phyloP scores from a whole-genome alignment of 108 stramenopile genomes.

The Stephanodiscus triporus region DNA sequence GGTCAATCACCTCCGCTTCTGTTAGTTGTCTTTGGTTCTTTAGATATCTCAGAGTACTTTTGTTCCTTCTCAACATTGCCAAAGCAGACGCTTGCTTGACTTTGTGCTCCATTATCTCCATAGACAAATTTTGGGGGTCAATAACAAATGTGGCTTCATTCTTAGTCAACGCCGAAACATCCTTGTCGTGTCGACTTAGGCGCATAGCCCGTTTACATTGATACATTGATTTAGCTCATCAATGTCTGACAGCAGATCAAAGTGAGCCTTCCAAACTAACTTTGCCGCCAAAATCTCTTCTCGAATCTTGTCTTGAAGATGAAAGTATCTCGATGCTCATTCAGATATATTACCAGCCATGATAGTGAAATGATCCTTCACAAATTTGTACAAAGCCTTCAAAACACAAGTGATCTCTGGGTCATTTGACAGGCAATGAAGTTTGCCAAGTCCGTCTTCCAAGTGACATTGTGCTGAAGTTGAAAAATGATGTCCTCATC shows the following conservation, averaged over 20 bases:
- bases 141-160: constrained; percentile 56
- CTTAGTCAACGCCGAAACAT: constrained; percentile 48
- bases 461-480: constrained; percentile 36
- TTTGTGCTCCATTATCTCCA: constrained; percentile 47
- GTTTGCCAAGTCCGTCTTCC: constrained; percentile 34
- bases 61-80: constrained; percentile 53
- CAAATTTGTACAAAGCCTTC: constrained; percentile 26
- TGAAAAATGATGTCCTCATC: neutral
- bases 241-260: constrained; percentile 68
- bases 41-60: constrained; percentile 65
- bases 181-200: constrained; percentile 48
- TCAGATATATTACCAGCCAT: constrained; percentile 14
- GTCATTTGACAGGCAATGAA: constrained; percentile 29
- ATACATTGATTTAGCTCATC: constrained; percentile 69
- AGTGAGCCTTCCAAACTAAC: constrained; percentile 61
- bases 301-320: constrained; percentile 42
- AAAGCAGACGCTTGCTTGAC: constrained; percentile 66
- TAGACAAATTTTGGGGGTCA: constrained; percentile 32
- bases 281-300: constrained; percentile 54
- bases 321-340: constrained; percentile 46
- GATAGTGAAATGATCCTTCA: constrained; percentile 2
- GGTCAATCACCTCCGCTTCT: neutral
- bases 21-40: constrained; percentile 56
- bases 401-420: constrained; percentile 34
- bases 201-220: constrained; percentile 64